Base-by-base conservation (phyloP, 2,329 filamentous ascomycete genomes). In the Epichloe bromicola region DNA sequence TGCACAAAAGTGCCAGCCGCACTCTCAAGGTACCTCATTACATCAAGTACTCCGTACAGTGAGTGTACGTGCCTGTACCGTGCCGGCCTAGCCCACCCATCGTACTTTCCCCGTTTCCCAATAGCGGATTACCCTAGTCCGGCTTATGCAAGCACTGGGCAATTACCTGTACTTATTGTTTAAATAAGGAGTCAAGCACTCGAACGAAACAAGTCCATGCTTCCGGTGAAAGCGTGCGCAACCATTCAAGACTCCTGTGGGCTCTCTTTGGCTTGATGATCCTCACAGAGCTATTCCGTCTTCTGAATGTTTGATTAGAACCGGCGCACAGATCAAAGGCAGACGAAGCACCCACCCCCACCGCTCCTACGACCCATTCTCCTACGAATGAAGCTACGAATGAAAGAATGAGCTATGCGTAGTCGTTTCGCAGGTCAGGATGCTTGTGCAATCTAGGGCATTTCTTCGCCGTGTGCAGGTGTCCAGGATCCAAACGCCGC, bases 381-480 rank as follows among this genome's bases (percentile, higher is more conserved):
- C n/a, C 15, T 19, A n/a, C 40, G 33, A 23, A 30, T 44, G 8
- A 45, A 3, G 40, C 19, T 42, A 39, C 41, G 34, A 45, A 17
- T 30, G 7, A 14, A 37, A 33, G 30, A 41, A 45, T 46, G 46
- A 46, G 51, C 37, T 37, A 49, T 50, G 43, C 47, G 17, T 38
- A 39, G 33, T 48, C 15, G 10, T 23, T 39, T 26, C 15, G 8
- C 41, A 20, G 23, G 23, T 23, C 44, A 38, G 20, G n/a, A 50
- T 53, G 51, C 48, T 39, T 47, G 20, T n/a, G 38, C 48, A 48
- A 37, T 48, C 48, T 19, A 40, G 36, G 36, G 37, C 17, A 23
- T 30, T 47, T 4, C 15, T 53, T 50, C 19, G 48, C 30, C 39
- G 26, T 40, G 30, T 23, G 33, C 48, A 43, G 10, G 48, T 20